Evolutionary conservation across 1,139 yeast genomes (phyloP), one percentile per base, ranked within the genome.

Genomic region (Protomyces inundatus): DNA sequence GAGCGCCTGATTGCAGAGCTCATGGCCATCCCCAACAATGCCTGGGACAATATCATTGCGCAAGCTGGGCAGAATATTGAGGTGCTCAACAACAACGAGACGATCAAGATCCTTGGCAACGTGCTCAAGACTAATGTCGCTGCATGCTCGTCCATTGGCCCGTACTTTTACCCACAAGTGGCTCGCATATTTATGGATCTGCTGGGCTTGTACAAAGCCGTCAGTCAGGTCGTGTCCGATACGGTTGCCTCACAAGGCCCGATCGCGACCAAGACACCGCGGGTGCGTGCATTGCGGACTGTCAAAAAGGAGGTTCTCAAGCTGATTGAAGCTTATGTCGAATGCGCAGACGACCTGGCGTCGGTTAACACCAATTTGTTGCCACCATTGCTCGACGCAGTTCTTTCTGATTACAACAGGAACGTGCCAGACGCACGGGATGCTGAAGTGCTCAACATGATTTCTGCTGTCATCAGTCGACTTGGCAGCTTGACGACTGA

Each of bases 351-450:
- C 70, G 89, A 93, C 71, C 80, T 86, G 68, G 91, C 90, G 67
- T 93, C 89, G 70, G 87, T 93, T 66, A 97, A 89, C 53, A 81
- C 85, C 67, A 91, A 87, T 69, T 81, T 95, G 70, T 85, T 90
- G 3, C 90, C 89, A 69, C 96, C 96, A 55, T 79, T 95, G 71
- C 82, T 95, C 70, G 82, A 83, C 52, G 90, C 97, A 0, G 95
- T 90, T 16, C 82, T 95, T 69, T 95, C 88, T 68, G 99, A 95
- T 76, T 95, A 95, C 77, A 84, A 84, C 72, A 79, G 84, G 23
- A 89, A 89, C 72, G 96, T 90, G 45, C 96, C 98, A 3, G 96
- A 90, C 77, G 97, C 98, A 6, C 86, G 98, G 73, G 98, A 95
- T 77, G 96, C 97, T 4, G 98, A 95, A 77, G 98, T 93, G 3